These are phyloP conservation scores for Brettanomyces bruxellensis DNA, from an alignment of 805 yeast genomes.

Conservation along the genomic window DNA sequence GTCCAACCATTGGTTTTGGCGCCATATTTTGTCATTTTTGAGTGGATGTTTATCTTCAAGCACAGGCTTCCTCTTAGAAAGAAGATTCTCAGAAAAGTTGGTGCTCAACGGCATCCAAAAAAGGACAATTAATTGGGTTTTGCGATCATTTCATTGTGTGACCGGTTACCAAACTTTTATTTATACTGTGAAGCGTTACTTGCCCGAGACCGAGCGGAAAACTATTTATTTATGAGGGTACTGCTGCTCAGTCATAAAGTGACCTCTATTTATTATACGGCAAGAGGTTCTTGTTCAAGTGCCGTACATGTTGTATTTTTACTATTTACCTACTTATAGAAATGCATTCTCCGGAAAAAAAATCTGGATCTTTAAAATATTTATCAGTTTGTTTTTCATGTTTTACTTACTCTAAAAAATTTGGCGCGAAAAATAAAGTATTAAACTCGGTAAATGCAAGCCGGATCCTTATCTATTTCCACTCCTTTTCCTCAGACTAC, in stretches of 20 bases:
- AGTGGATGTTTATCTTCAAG: conserved; percentile 63
- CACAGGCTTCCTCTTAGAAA: conserved; percentile 41
- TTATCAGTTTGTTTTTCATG: too few species aligned
- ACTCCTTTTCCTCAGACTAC: too few species aligned
- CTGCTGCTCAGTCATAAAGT: background rate
- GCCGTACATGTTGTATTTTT: too few species aligned
- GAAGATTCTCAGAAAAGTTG: conserved; percentile 40
- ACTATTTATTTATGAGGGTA: too few species aligned
- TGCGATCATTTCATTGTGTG: background rate
- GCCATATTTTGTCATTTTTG: conserved; percentile 82
- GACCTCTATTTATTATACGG: background rate
- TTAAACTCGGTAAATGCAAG: too few species aligned
- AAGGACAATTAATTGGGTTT: background rate
- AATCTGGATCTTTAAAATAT: too few species aligned
- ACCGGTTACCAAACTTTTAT: too few species aligned
- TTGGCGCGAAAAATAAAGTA: too few species aligned
- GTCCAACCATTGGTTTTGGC: conserved; percentile 84
- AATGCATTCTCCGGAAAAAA: background rate
- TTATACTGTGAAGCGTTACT: background rate
- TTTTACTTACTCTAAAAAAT: background rate
- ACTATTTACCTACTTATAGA: background rate
- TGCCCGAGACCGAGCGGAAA: too few species aligned
- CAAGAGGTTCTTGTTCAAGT: too few species aligned
- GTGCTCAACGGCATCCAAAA: background rate
- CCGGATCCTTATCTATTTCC: too few species aligned